phyloP scores from a whole-genome alignment of 2,329 filamentous ascomycete species.

The Penicillium brevicompactum region DNA sequence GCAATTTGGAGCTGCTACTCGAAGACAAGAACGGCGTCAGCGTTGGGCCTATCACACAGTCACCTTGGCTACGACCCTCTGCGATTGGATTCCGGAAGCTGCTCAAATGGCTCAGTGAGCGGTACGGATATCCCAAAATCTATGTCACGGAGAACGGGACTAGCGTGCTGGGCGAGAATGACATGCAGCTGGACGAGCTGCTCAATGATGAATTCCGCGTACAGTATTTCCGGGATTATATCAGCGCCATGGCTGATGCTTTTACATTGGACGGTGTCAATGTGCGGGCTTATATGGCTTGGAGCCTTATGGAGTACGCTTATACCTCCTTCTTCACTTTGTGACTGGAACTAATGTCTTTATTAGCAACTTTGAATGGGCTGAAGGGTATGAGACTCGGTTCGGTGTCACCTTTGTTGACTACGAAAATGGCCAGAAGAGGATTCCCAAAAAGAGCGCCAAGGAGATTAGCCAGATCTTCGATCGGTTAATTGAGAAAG shows the following conservation, averaged over 20 bases:
- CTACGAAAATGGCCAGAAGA: constrained; percentile 75
- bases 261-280: constrained; percentile 73
- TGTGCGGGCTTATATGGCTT: constrained; percentile 79
- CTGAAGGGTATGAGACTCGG: constrained; percentile 84
- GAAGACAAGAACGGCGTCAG: constrained; percentile 70
- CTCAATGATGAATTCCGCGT: constrained; percentile 80
- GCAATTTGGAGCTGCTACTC: constrained; percentile 73
- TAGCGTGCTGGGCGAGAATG: constrained; percentile 79
- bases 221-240: constrained; percentile 76
- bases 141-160: constrained; percentile 91
- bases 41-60: constrained; percentile 82
- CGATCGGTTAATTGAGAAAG: constrained; percentile 68
- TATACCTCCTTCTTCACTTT: background rate
- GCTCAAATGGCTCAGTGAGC: constrained; percentile 73
- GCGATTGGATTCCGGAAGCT: constrained; percentile 76
- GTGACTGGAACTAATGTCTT: constrained; percentile 6
- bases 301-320: constrained; percentile 76
- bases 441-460: constrained; percentile 83
- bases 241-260: constrained; percentile 74
- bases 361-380: constrained; percentile 79
- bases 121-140: constrained; percentile 75
- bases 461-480: constrained; percentile 71
- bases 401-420: constrained; percentile 85
- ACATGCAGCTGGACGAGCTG: constrained; percentile 69
- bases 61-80: constrained; percentile 76